phyloP scores from a whole-genome alignment of 768 basidiomycete genomes.

The Termitomyces sp. region DNA sequence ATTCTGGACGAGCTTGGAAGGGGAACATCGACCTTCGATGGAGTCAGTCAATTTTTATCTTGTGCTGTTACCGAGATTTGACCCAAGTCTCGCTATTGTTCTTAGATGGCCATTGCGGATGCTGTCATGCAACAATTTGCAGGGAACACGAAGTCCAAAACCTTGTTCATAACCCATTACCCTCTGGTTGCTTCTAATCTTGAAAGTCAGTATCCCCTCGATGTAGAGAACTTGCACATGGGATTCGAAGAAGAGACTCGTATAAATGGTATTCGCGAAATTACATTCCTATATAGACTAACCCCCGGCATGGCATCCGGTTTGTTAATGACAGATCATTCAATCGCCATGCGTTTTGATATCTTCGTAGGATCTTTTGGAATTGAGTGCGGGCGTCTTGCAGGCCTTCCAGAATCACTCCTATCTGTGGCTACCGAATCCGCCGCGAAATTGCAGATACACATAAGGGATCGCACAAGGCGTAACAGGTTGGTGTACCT shows the following conservation, averaged over 20 bases:
- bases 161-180: constrained; percentile 95
- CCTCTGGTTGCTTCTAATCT: constrained; percentile 76
- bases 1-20: constrained; percentile 89
- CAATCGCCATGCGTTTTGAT: background rate
- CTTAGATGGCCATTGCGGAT: constrained; percentile 82
- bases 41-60: constrained; percentile 37
- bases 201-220: constrained; percentile 53
- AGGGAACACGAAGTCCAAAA: constrained; percentile 58
- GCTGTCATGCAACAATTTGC: constrained; percentile 77
- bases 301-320: constrained; percentile 68
- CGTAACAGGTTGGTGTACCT: constrained; percentile 44
- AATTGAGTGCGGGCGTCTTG: constrained; percentile 88
- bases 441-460: constrained; percentile 53
- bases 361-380: constrained; percentile 70
- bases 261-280: constrained; percentile 71
- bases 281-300: constrained; percentile 86
- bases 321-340: constrained; percentile 5
- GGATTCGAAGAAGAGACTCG: constrained; percentile 69
- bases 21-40: constrained; percentile 93
- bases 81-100: background rate
- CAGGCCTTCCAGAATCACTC: constrained; percentile 73
- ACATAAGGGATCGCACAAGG: constrained; percentile 48
- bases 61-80: background rate
- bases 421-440: constrained; percentile 57
- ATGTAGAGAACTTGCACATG: constrained; percentile 85